These are phyloP conservation scores for Holtermanniella nyarrowii DNA, from an alignment of 768 basidiomycete genomes.

Conservation along the genomic window DNA sequence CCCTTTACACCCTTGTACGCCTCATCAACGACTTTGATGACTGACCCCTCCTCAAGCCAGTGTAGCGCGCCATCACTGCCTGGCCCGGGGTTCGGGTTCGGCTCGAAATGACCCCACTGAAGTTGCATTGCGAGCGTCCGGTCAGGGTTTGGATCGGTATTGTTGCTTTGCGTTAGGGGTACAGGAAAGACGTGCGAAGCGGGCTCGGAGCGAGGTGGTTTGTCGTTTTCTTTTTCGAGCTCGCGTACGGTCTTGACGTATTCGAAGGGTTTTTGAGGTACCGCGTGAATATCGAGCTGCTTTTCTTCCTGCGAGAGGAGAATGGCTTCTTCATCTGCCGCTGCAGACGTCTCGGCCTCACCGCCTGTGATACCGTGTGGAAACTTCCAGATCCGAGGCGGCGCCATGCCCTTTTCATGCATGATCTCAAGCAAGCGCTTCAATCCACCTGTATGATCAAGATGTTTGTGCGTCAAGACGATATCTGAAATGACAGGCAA, in stretches of 20 bases:
- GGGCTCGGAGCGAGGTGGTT: background rate
- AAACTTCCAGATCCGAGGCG: conserved; percentile 42
- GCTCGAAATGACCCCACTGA: background rate
- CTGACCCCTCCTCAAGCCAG: conserved; percentile 12
- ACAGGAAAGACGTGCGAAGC: background rate
- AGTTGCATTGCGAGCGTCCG: background rate
- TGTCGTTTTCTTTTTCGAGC: background rate
- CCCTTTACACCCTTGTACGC: conserved; percentile 24
- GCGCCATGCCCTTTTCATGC: conserved; percentile 46
- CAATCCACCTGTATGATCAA: conserved; percentile 74
- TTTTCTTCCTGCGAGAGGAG: background rate
- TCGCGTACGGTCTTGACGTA: background rate
- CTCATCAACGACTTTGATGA: conserved; percentile 34
- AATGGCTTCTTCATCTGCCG: background rate
- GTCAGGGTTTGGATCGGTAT: background rate
- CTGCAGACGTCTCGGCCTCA: background rate
- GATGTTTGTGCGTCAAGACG: conserved; percentile 81
- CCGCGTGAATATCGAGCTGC: background rate
- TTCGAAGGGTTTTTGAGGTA: background rate
- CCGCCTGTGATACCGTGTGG: conserved; percentile 1
- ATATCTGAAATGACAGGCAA: conserved; percentile 69
- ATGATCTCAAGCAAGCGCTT: conserved; percentile 60
- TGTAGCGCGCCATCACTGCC: conserved; percentile 11
- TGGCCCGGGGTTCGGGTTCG: background rate
- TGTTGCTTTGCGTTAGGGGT: background rate